These are phyloP conservation scores for Durio zibethinus DNA, from an alignment of 345 rosid genomes.

Conservation along the genomic window DNA sequence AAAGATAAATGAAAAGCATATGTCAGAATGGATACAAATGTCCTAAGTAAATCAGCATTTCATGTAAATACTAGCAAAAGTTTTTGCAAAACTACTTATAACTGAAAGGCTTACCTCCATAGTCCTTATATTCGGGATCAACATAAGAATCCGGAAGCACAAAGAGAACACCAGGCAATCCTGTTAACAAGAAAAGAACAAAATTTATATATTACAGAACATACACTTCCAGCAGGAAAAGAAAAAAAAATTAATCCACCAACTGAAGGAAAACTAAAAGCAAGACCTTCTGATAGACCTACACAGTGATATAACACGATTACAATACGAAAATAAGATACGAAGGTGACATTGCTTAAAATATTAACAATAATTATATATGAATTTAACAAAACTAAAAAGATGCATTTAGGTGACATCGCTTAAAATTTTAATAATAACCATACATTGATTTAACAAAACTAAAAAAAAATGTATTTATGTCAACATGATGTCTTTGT, in stretches of 20 bases:
- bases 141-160: conserved; percentile 95
- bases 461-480: too few relatives aligned
- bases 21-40: background rate
- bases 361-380: too few relatives aligned
- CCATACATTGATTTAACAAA: too few relatives aligned
- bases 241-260: background rate
- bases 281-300: too few relatives aligned
- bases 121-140: conserved; percentile 83
- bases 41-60: background rate
- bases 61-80: background rate
- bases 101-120: conserved; percentile 60
- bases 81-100: background rate
- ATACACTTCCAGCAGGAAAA: background rate
- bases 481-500: too few relatives aligned
- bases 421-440: too few relatives aligned
- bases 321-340: too few relatives aligned
- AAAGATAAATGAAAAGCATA: background rate
- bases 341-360: too few relatives aligned
- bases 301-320: too few relatives aligned
- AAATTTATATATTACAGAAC: background rate
- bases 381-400: too few relatives aligned
- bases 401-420: too few relatives aligned
- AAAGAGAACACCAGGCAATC: conserved; percentile 81
- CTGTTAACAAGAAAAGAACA: conserved; percentile 30
- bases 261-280: background rate